Evolutionary conservation across 352 stramenopile species (phyloP), one percentile per base, ranked within the genome.

Genomic region (Aphanomyces invadans): DNA sequence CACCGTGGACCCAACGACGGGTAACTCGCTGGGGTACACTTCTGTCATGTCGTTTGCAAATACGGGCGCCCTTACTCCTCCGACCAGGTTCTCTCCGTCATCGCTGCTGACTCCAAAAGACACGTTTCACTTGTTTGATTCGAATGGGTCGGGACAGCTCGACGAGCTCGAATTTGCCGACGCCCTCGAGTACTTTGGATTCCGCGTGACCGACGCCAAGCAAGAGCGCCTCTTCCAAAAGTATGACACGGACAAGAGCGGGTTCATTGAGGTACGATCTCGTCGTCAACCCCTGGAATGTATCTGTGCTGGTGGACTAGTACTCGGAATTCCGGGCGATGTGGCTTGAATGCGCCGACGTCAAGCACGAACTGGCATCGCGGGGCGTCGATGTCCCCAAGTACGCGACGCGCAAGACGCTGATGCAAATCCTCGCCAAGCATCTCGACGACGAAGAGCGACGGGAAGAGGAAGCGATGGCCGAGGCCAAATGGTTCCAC

Each of bases 241-340:
- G 54, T 97, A 96, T 71, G 93, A 97, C 75, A 92, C 86, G 45
- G 86, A 97, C 71, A 88, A 87, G 42, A 93, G 81, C 39, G 90
- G 90, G 0, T 88, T 77, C 59, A 97, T 98, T 57, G 89, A 98
- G 59, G 53, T 62, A 48, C 31, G 28, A 39, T 0, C 4, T n/a
- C n/a, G n/a, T n/a, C n/a, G n/a, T n/a, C 25, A 5, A 17, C 21
- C n/a, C 15, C 46, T 55, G 15, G 19, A 55, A 23, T 21, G 17
- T 48, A 48, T n/a, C 44, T 23, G 5, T 26, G 7, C 48, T 4
- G n/a, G 4, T 17, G n/a, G 3, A n/a, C 0, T 62, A 62, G 42
- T 98, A 97, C 73, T 78, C 79, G 15, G 90, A 97, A 69, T 98
- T 98, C 70, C 91, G 92, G 12, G 79, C 89, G 44, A 96, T 97